Conservation (phyloP, 139 green algal genomes). For the Chlamydomonas sp. region DNA sequence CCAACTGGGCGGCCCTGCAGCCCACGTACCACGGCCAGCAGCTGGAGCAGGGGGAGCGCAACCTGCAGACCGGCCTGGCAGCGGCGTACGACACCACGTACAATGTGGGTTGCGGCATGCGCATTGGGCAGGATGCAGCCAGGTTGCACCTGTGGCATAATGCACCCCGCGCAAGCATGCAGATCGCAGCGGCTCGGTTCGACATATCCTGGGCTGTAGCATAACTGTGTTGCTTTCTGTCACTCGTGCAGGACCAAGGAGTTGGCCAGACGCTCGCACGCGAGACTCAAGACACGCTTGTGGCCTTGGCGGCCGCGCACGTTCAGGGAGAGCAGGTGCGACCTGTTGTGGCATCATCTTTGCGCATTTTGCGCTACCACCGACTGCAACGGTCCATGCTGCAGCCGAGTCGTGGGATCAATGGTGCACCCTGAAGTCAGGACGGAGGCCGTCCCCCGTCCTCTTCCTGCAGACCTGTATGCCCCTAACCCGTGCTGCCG, state of each 20-base stretch:
- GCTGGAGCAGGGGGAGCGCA: not conserved
- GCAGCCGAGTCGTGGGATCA: no score
- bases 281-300: not conserved
- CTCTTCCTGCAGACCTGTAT: not conserved
- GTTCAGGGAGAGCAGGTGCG: constrained; percentile 3
- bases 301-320: not conserved
- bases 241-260: not conserved
- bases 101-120: not conserved
- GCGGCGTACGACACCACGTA: not conserved
- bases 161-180: not conserved
- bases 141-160: no score
- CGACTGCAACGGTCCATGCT: no score
- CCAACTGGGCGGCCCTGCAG: constrained; percentile 21
- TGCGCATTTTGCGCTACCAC: no score
- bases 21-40: not conserved
- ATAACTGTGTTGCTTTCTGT: not conserved
- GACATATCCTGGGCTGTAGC: no score
- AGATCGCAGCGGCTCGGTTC: no score
- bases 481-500: no score
- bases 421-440: no score
- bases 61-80: not conserved
- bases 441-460: not conserved
- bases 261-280: not conserved
- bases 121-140: no score
- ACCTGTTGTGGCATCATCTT: no score